Evolutionary conservation across 495 filamentous ascomycete genomes (phyloP).

Genomic region (Aspergillus kassunensis): DNA sequence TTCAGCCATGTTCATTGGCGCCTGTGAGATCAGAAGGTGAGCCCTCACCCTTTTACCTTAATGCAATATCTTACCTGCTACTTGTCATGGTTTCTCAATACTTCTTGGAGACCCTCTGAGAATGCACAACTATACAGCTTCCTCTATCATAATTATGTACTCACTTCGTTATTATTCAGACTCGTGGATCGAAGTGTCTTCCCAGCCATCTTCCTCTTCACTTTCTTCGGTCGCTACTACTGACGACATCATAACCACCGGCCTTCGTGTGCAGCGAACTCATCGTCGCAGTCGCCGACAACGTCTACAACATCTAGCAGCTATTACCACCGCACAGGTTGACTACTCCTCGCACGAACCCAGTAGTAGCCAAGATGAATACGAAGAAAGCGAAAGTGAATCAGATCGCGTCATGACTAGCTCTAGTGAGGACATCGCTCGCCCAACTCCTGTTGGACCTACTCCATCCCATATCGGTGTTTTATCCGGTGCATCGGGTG

Average conservation of each 20-base stretch:
- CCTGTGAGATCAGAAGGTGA: constrained; percentile 49
- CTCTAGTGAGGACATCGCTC: constrained; percentile 70
- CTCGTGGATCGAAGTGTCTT: constrained; percentile 95
- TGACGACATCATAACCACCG: constrained; percentile 85
- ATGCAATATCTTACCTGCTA: constrained; percentile 16
- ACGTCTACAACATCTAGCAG: constrained; percentile 45
- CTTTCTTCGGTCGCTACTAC: constrained; percentile 71
- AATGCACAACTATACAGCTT: too few species aligned
- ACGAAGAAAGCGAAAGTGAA: constrained; percentile 81
- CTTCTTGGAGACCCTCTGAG: not conserved
- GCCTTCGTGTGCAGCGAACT: constrained; percentile 66
- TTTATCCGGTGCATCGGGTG: constrained; percentile 33
- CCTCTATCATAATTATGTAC: constrained; percentile 42
- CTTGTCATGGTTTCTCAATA: constrained; percentile 8
- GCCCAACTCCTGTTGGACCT: constrained; percentile 21
- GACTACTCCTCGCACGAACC: constrained; percentile 41
- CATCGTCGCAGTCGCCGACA: constrained; percentile 51
- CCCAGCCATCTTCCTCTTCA: constrained; percentile 86
- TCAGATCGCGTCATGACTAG: constrained; percentile 80
- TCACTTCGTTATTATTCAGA: constrained; percentile 63
- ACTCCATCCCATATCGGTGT: constrained; percentile 23
- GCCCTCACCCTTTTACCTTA: constrained; percentile 17
- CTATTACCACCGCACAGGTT: constrained; percentile 46
- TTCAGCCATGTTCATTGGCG: constrained; percentile 32
- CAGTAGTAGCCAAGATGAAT: constrained; percentile 83